Evolutionary conservation across 2,329 filamentous ascomycete genomes (phyloP).

Genomic region (Alternaria hordeiaustralica): DNA sequence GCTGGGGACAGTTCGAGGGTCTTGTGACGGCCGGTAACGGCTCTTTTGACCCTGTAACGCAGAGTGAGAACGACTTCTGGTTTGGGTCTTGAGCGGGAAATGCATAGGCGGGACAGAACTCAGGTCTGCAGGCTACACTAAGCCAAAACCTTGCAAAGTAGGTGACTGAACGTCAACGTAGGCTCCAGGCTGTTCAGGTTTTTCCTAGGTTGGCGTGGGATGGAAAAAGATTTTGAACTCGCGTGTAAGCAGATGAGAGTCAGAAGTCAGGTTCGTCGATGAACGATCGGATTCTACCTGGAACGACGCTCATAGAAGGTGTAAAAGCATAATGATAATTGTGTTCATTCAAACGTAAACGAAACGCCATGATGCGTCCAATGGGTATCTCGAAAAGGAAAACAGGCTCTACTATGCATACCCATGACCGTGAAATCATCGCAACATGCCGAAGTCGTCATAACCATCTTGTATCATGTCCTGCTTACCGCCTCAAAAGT

Average conservation of each 20-base stretch:
- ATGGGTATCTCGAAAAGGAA: background rate
- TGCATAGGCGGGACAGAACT: too few species aligned
- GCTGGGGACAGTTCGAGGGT: conserved; percentile 49
- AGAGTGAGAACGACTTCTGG: conserved; percentile 19
- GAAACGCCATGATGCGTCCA: background rate
- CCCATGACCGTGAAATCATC: background rate
- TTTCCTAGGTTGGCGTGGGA: too few species aligned
- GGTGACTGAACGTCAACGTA: background rate
- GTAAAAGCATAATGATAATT: background rate
- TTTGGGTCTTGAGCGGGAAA: background rate
- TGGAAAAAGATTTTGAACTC: too few species aligned
- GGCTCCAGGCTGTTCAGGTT: background rate
- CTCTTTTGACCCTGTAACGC: conserved; percentile 38
- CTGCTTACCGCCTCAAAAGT: background rate
- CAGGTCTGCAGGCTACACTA: background rate
- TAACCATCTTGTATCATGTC: background rate
- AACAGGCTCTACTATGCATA: background rate
- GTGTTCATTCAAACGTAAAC: background rate
- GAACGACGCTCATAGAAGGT: background rate
- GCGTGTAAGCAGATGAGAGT: too few species aligned
- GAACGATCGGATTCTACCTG: background rate
- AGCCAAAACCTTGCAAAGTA: too few species aligned
- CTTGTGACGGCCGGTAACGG: conserved; percentile 45
- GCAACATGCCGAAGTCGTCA: background rate
- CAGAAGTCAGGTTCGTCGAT: too few species aligned